Percentiles rank a stretch among this genome's conserved stretches.
Conservation (phyloP, 495 filamentous ascomycete genomes). For the Xylaria cubensis region DNA sequence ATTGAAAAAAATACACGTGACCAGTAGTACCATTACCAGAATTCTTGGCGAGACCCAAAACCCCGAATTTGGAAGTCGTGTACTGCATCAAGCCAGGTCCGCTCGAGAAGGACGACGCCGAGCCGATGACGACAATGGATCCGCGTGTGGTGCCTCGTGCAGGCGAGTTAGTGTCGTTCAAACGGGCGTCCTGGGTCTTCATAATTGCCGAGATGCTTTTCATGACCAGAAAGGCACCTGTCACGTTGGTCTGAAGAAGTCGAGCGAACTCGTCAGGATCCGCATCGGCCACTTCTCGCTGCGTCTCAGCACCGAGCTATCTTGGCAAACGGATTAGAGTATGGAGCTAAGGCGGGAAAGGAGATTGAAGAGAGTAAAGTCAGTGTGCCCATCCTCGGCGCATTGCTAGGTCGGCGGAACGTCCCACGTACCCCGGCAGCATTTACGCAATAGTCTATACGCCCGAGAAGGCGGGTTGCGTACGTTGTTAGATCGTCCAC, state of each 20-base stretch:
- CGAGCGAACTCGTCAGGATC: background rate
- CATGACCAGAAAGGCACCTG: background rate
- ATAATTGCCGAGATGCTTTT: background rate
- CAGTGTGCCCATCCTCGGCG: too few species aligned
- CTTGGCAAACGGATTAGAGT: background rate
- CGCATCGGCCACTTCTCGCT: background rate
- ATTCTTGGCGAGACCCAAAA: background rate
- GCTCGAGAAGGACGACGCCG: background rate
- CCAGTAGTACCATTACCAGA: background rate
- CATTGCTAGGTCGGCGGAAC: too few species aligned
- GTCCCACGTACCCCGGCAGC: background rate
- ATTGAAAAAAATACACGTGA: background rate
- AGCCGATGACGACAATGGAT: background rate
- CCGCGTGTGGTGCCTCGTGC: background rate
- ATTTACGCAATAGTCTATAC: background rate
- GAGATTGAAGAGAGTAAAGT: background rate
- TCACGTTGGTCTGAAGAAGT: background rate
- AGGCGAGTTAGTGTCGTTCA: background rate
- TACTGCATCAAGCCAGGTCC: background rate
- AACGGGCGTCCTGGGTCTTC: background rate
- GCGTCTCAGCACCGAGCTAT: background rate
- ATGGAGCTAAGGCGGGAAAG: background rate
- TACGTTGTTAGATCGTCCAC: background rate
- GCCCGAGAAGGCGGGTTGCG: background rate
- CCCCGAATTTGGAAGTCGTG: background rate